Conservation (phyloP, 805 yeast genomes). For the Candida tallmaniae region DNA sequence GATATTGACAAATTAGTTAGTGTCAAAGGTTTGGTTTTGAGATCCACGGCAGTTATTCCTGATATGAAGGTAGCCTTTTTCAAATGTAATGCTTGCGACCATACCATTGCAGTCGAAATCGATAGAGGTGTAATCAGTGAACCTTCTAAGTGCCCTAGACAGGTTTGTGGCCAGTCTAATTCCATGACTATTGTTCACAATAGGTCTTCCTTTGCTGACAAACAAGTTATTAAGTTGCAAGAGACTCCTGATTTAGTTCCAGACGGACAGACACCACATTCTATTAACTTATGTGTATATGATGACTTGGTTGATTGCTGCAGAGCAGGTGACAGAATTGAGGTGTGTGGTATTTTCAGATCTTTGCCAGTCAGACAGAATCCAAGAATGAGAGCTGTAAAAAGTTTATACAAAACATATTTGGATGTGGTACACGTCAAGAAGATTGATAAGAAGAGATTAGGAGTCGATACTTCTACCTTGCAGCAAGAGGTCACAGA, state of each 20-base stretch:
- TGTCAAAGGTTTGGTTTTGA: constrained; percentile 83
- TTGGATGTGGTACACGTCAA: constrained; percentile 91
- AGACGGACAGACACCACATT: constrained; percentile 98
- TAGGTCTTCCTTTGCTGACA: constrained; percentile 89
- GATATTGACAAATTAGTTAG: constrained; percentile 92
- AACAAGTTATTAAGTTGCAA: constrained; percentile 89
- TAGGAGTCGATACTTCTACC: constrained; percentile 78
- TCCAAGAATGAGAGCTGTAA: constrained; percentile 77
- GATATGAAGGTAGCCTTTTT: constrained; percentile 98
- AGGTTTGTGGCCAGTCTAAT: constrained; percentile 72
- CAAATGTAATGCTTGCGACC: constrained; percentile 92
- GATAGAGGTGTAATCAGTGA: constrained; percentile 94
- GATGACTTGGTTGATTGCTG: constrained; percentile 94
- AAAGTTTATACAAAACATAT: constrained; percentile 84
- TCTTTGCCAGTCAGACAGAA: constrained; percentile 89
- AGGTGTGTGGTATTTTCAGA: constrained; percentile 92
- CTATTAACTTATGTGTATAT: constrained; percentile 88
- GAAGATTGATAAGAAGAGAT: constrained; percentile 74
- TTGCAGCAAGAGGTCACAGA: constrained; percentile 47
- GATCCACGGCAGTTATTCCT: constrained; percentile 89
- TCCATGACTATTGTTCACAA: constrained; percentile 91
- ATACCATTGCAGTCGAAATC: constrained; percentile 84
- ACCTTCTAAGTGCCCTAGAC: constrained; percentile 90
- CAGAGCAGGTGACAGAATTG: constrained; percentile 94
- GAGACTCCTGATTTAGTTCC: constrained; percentile 97